phyloP scores from a whole-genome alignment of 768 basidiomycete genomes.

The Boletus coccyginus region DNA sequence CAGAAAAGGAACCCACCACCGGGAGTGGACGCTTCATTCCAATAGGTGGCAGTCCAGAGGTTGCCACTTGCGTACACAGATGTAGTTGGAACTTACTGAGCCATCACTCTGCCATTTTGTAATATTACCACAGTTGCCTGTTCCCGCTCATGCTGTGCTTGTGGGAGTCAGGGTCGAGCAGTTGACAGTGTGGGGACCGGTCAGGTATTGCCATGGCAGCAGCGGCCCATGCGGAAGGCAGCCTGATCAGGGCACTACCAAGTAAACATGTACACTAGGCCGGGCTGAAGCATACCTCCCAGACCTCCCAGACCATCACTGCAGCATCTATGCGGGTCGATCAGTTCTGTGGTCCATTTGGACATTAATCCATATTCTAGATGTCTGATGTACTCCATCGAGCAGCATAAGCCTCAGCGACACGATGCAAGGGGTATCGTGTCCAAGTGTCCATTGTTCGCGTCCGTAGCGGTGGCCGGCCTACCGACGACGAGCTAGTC shows the following conservation, averaged over 20 bases:
- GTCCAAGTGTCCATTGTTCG: constrained; percentile 53
- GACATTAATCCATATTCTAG: too few species aligned
- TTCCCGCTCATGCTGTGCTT: neutral
- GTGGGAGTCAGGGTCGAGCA: neutral
- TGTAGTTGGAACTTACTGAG: neutral
- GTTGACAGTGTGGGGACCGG: neutral
- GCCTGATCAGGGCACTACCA: constrained; percentile 33
- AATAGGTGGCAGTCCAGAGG: constrained; percentile 6
- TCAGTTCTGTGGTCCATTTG: neutral
- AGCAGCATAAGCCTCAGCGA: constrained; percentile 43
- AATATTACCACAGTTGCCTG: neutral
- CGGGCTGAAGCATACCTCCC: constrained; percentile 19
- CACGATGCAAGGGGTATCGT: constrained; percentile 41
- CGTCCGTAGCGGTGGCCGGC: constrained; percentile 49
- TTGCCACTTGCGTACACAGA: neutral
- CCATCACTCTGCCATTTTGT: neutral
- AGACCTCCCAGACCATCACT: constrained; percentile 16
- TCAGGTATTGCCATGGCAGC: constrained; percentile 1
- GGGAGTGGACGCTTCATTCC: neutral
- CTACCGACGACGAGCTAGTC: constrained; percentile 75
- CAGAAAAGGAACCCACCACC: neutral
- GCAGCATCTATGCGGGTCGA: constrained; percentile 19
- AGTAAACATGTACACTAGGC: neutral
- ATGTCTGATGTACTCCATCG: neutral
- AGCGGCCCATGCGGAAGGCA: constrained; percentile 33